A percentile compares a stretch with the other conserved stretches of the same genome.
phyloP scores from a whole-genome alignment of 805 yeast genomes.

The Vanderwaltozyma tropicalis region DNA sequence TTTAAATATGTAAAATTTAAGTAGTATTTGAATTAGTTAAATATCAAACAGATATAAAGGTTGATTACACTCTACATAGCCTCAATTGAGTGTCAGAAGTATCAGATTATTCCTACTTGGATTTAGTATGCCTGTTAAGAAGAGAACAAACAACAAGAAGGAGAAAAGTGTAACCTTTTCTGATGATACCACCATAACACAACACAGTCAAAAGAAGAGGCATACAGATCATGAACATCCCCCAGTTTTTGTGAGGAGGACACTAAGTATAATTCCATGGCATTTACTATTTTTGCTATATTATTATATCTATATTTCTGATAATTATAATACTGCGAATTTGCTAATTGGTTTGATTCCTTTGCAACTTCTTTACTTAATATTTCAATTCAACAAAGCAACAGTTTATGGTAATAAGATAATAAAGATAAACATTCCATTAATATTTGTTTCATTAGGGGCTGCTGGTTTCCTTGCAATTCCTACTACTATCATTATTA shows the following conservation, averaged over 20 bases:
- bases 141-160: conserved; percentile 12
- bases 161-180: conserved; percentile 27
- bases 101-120: too few relatives aligned
- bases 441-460: conserved; percentile 16
- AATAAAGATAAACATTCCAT: conserved; percentile 20
- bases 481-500: conserved; percentile 29
- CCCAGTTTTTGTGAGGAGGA: conserved; percentile 26
- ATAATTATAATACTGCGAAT: conserved; percentile 19
- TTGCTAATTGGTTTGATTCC: conserved; percentile 25
- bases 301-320: conserved; percentile 23
- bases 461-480: conserved; percentile 19
- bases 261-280: conserved; percentile 22
- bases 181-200: conserved; percentile 24
- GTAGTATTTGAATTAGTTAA: too few relatives aligned
- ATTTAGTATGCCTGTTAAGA: conserved; percentile 14
- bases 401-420: conserved; percentile 28
- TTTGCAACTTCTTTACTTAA: conserved; percentile 29
- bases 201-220: conserved; percentile 15
- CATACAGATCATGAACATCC: conserved; percentile 21
- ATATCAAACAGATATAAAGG: too few relatives aligned
- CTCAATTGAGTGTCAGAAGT: too few relatives aligned
- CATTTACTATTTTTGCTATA: conserved; percentile 27
- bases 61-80: too few relatives aligned
- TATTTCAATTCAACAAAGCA: conserved; percentile 26
- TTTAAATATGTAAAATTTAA: too few relatives aligned